phyloP scores from a whole-genome alignment of 257 asterid species.

The Nicotiana noctiflora region DNA sequence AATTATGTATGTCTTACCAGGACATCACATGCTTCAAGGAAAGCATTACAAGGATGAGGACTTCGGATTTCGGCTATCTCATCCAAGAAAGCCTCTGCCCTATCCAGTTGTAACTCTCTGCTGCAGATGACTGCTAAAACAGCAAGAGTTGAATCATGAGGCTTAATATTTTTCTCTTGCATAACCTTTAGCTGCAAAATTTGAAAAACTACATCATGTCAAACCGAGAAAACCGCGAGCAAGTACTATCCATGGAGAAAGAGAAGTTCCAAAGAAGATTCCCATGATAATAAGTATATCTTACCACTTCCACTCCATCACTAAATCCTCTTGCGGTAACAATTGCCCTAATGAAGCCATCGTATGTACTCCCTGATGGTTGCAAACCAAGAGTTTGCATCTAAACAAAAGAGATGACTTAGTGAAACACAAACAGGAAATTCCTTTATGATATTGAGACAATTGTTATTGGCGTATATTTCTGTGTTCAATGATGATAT shows the following conservation, averaged over 20 bases:
- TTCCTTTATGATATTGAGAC: neutral
- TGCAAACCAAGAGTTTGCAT: slow-evolving; percentile 78
- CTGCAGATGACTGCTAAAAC: slow-evolving; percentile 69
- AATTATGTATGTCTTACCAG: slow-evolving; percentile 42
- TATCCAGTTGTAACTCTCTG: slow-evolving; percentile 57
- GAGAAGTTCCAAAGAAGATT: neutral
- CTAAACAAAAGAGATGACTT: slow-evolving; percentile 31
- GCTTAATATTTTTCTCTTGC: slow-evolving; percentile 64
- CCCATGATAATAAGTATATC: slow-evolving; percentile 9
- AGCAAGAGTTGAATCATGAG: slow-evolving; percentile 68
- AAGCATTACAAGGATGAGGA: slow-evolving; percentile 54
- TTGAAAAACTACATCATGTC: neutral
- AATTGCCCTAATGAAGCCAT: slow-evolving; percentile 60
- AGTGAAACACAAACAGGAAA: neutral
- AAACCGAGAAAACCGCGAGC: slow-evolving; percentile 13
- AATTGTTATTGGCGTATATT: neutral
- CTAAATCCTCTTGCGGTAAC: slow-evolving; percentile 41
- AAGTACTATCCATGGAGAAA: neutral
- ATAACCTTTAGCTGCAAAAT: slow-evolving; percentile 65
- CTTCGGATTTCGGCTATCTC: slow-evolving; percentile 35
- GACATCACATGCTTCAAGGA: slow-evolving; percentile 70
- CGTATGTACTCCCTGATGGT: slow-evolving; percentile 54
- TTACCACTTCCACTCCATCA: slow-evolving; percentile 72
- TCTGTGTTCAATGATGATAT: neutral
- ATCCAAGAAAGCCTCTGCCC: slow-evolving; percentile 60